A percentile compares a stretch with the other conserved stretches of the same genome.
These are phyloP conservation scores for Ascocoryne sarcoides DNA, from an alignment of 2,329 filamentous ascomycete species.

Conservation along the genomic window DNA sequence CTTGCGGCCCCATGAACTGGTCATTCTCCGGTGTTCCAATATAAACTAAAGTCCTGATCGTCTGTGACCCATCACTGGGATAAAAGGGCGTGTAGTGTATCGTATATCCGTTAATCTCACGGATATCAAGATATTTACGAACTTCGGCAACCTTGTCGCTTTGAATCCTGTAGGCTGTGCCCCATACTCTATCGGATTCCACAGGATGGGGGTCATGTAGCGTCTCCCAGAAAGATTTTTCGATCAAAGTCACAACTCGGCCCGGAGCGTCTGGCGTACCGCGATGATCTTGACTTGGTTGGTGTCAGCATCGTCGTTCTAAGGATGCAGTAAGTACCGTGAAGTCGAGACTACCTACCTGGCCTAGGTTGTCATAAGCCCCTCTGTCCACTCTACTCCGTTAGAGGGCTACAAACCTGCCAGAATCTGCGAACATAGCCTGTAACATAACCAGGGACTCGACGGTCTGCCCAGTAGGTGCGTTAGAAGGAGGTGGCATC, in stretches of 20 bases:
- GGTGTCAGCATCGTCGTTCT: constrained; percentile 9
- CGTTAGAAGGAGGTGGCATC: not conserved
- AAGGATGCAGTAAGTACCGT: constrained; percentile 5
- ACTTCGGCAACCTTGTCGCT: constrained; percentile 68
- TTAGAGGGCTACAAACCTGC: constrained; percentile 60
- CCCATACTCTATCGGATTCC: constrained; percentile 68
- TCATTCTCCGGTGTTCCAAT: constrained; percentile 90
- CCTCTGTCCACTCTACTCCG: constrained; percentile 2
- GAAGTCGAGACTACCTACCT: constrained; percentile 23
- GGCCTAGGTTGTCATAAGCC: constrained; percentile 22
- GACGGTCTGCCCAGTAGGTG: constrained; percentile 50
- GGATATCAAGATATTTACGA: constrained; percentile 83
- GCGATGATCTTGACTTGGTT: constrained; percentile 76
- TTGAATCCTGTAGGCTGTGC: constrained; percentile 81
- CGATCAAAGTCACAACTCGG: constrained; percentile 87
- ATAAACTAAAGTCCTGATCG: constrained; percentile 64
- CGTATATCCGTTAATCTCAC: constrained; percentile 95
- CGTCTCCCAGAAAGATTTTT: constrained; percentile 72
- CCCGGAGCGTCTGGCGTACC: constrained; percentile 83
- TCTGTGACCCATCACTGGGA: constrained; percentile 34
- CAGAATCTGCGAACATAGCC: constrained; percentile 95
- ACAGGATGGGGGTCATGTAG: constrained; percentile 58
- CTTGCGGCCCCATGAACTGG: constrained; percentile 81
- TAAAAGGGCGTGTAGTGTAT: constrained; percentile 87
- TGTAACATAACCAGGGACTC: constrained; percentile 81